Evolutionary conservation across 805 yeast genomes (phyloP), one percentile per base, ranked within the genome.

Genomic region (Schizosaccharomyces japonicus): DNA sequence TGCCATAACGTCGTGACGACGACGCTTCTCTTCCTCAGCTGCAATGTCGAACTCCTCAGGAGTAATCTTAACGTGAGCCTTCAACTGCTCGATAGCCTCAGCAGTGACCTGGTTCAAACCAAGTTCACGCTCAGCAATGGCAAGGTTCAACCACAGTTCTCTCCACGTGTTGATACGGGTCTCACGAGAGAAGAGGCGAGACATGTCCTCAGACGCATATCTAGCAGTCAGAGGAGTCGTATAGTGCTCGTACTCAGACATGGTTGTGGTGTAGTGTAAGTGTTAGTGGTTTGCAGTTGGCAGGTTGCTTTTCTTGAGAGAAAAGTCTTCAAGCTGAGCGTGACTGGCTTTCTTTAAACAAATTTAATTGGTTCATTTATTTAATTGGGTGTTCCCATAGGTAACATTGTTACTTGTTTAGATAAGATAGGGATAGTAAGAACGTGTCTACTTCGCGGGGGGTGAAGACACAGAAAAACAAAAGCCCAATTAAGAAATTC

Each of bases 1-100:
- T 49, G 96, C 94, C 98, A 90, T 90, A 56, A 90, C 98, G 61
- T 90, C 98, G 64, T 90, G 98, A 69, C 98, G 80, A 50, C 90
- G 96, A 62, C 80, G 84, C 48, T 96, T 94, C 66, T 90, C 98
- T 66, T 90, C 95, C 55, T 73, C 75, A 50, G 85, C 68, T 40
- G 98, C 96, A 50, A 69, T 80, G 50, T 70, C 83, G 53, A 90
- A 83, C 59, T 92, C 96, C 56, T 81, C 92, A 62, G 87, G 95
- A 6, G 95, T 77, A 66, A 90, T 84, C 47, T 64, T 71, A 57
- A 87, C 67, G 63, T 90, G 79, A 21, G 68, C 61, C 53, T 72
- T 66, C 83, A 90, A 79, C 69, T 90, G 81, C 59, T 72, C 79
- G 54, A 90, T 73, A 47, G 96, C 98, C 61, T 82, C 90, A 55